These are phyloP conservation scores for Lactifluus piperatus DNA, from an alignment of 768 basidiomycete species.

Conservation along the genomic window DNA sequence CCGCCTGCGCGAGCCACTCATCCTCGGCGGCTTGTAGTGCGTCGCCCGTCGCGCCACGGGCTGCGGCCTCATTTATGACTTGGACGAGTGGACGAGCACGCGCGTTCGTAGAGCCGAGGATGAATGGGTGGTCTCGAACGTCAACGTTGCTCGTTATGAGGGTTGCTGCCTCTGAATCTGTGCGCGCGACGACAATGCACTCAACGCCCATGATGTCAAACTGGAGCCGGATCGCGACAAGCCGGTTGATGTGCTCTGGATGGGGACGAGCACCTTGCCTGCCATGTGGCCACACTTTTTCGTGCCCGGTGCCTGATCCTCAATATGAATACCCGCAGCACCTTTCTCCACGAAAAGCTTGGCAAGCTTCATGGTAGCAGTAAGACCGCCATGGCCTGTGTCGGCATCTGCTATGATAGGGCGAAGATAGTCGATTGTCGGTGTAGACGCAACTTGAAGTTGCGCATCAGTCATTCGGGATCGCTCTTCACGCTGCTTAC, in stretches of 20 bases:
- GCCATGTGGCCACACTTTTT: slow-evolving; percentile 97
- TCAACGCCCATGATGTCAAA: slow-evolving; percentile 98
- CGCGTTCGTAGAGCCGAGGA: slow-evolving; percentile 83
- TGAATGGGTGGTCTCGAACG: slow-evolving; percentile 94
- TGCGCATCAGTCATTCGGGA: slow-evolving; percentile 61
- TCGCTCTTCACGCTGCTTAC: slow-evolving; percentile 85
- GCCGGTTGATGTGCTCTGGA: slow-evolving; percentile 95
- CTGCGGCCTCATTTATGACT: slow-evolving; percentile 80
- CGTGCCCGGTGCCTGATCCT: slow-evolving; percentile 95
- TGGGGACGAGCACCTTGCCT: slow-evolving; percentile 93
- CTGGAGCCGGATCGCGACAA: slow-evolving; percentile 94
- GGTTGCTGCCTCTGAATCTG: slow-evolving; percentile 96
- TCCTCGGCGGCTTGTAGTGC: slow-evolving; percentile 86
- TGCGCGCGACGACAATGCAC: slow-evolving; percentile 87
- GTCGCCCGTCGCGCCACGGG: slow-evolving; percentile 67
- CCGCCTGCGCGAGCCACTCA: slow-evolving; percentile 71
- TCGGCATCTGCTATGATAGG: slow-evolving; percentile 96
- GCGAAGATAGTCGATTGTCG: slow-evolving; percentile 80
- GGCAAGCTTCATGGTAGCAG: slow-evolving; percentile 97
- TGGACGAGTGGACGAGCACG: slow-evolving; percentile 58
- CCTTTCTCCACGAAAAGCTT: slow-evolving; percentile 99
- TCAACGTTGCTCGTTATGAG: slow-evolving; percentile 96
- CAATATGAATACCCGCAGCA: slow-evolving; percentile 95
- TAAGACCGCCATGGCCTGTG: slow-evolving; percentile 95
- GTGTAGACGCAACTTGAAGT: slow-evolving; percentile 59